These are phyloP conservation scores for Penicillium roqueforti DNA, from an alignment of 495 filamentous ascomycete genomes.

Conservation along the genomic window DNA sequence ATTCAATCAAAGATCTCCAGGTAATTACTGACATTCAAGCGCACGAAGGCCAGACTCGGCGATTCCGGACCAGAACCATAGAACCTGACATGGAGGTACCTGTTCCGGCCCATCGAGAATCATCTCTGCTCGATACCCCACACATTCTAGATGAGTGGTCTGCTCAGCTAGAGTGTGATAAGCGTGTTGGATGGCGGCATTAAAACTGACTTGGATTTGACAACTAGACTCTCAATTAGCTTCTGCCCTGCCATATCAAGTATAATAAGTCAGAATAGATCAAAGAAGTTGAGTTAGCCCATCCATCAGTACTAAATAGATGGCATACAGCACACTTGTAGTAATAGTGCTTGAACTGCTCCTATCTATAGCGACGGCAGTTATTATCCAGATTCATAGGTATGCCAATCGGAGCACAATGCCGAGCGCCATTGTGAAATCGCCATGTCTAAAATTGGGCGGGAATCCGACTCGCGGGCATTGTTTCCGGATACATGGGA, in stretches of 20 bases:
- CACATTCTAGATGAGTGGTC: background rate
- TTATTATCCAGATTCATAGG: background rate
- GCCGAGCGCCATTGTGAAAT: background rate
- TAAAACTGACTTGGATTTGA: background rate
- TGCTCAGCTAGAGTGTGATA: background rate
- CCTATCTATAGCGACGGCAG: background rate
- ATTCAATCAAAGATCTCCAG: background rate
- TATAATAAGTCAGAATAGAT: background rate
- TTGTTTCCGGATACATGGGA: conserved; percentile 9
- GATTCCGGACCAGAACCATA: conserved; percentile 1
- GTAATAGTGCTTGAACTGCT: background rate
- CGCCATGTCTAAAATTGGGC: conserved; percentile 1
- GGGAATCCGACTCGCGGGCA: conserved; percentile 21
- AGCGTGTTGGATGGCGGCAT: background rate
- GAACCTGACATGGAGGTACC: background rate
- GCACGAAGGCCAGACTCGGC: background rate
- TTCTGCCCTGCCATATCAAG: background rate
- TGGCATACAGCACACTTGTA: background rate
- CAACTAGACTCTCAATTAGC: background rate
- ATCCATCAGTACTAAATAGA: background rate
- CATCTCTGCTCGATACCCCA: background rate
- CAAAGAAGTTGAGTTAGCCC: background rate
- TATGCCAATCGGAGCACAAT: conserved; percentile 2
- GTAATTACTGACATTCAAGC: background rate
- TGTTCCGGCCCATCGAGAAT: conserved; percentile 1